A percentile compares a stretch with the other conserved stretches of the same genome.
Conservation (phyloP, 768 basidiomycete species). For the Mycena polygramma region DNA sequence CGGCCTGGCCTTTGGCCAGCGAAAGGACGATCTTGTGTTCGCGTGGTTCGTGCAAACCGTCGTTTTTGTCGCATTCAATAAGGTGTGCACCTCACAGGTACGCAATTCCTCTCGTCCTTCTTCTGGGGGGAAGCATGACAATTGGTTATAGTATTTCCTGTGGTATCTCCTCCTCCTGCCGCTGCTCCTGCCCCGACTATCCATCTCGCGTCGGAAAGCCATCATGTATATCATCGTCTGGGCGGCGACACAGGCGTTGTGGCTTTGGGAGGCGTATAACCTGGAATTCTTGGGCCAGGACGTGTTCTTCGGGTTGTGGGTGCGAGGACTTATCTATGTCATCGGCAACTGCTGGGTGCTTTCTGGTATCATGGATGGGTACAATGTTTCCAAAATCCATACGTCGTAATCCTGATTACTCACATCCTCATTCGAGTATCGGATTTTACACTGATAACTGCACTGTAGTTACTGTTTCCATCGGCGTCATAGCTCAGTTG, state of each 20-base stretch:
- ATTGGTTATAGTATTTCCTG: slow-evolving; percentile 78
- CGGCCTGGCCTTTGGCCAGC: slow-evolving; percentile 79
- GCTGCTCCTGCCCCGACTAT: slow-evolving; percentile 77
- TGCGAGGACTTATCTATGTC: slow-evolving; percentile 80
- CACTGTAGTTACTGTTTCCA: too few species aligned
- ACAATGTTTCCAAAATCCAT: slow-evolving; percentile 40
- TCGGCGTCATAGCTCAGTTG: too few species aligned
- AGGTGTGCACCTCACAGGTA: slow-evolving; percentile 98
- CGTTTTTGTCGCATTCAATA: slow-evolving; percentile 95
- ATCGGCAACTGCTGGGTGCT: slow-evolving; percentile 86
- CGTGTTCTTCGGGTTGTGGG: slow-evolving; percentile 85
- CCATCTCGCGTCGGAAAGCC: slow-evolving; percentile 60
- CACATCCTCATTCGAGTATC: too few species aligned
- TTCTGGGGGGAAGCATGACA: slow-evolving; percentile 11
- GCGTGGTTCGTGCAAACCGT: slow-evolving; percentile 94
- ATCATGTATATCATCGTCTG: slow-evolving; percentile 67
- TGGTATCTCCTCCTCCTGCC: slow-evolving; percentile 96
- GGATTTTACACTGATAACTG: too few species aligned
- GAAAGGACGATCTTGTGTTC: slow-evolving; percentile 74
- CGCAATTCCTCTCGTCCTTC: slow-evolving; percentile 24
- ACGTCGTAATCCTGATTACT: not conserved
- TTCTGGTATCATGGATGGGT: slow-evolving; percentile 69
- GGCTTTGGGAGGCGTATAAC: slow-evolving; percentile 92
- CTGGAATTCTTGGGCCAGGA: slow-evolving; percentile 88
- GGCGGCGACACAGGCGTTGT: slow-evolving; percentile 85